phyloP scores from a whole-genome alignment of 2,329 filamentous ascomycete genomes.

The Sclerotinia trifoliorum region DNA sequence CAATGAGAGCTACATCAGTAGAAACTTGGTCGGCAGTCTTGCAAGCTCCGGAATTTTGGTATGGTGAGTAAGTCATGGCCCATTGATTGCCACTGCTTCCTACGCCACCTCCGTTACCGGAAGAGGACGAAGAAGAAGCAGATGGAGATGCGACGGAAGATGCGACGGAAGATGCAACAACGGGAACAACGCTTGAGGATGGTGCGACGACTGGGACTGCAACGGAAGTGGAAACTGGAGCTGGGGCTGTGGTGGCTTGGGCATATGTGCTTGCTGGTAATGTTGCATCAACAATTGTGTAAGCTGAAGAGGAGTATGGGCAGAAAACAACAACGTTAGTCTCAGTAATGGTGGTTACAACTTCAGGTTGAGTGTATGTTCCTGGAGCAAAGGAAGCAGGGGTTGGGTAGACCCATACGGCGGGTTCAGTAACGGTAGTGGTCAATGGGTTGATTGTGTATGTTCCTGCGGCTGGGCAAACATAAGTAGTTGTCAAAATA shows the following conservation, averaged over 20 bases:
- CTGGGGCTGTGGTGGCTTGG: conserved; percentile 37
- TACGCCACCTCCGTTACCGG: conserved; percentile 28
- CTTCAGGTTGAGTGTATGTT: conserved; percentile 68
- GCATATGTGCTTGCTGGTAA: conserved; percentile 1
- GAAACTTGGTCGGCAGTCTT: conserved; percentile 59
- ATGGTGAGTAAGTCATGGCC: conserved; percentile 81
- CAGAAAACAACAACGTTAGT: conserved; percentile 69
- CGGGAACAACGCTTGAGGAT: background rate
- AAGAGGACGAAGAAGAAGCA: conserved; percentile 53
- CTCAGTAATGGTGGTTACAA: conserved; percentile 66
- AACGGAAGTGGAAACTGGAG: conserved; percentile 18
- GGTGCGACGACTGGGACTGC: conserved; percentile 25
- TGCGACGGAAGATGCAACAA: conserved; percentile 34
- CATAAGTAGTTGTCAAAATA: conserved; percentile 67
- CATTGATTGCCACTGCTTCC: conserved; percentile 46
- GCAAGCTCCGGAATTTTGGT: conserved; percentile 59
- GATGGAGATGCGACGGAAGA: conserved; percentile 21
- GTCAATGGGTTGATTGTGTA: conserved; percentile 73
- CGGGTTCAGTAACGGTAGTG: conserved; percentile 55
- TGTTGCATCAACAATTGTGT: background rate
- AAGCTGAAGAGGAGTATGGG: conserved; percentile 55
- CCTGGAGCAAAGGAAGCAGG: conserved; percentile 65
- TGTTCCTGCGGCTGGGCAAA: conserved; percentile 70
- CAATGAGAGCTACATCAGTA: conserved; percentile 61
- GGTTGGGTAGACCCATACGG: conserved; percentile 62